Percentiles rank a stretch among this genome's conserved stretches.
These are phyloP conservation scores for Hevea brasiliensis DNA, from an alignment of 345 rosid genomes.

Conservation along the genomic window DNA sequence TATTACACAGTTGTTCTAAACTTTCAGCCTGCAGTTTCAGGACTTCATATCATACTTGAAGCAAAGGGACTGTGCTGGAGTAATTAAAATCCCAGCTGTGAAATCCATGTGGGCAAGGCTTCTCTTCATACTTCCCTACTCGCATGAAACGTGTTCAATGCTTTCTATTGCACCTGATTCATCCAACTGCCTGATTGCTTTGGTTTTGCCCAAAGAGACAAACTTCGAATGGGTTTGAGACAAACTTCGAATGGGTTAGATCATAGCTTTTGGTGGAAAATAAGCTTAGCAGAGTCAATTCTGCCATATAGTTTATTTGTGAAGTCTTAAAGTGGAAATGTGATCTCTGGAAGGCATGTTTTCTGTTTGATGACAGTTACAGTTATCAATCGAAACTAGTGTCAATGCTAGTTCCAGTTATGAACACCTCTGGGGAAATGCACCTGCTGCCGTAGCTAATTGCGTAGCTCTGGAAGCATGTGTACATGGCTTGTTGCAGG, in stretches of 20 bases:
- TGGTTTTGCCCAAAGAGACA: constrained; percentile 89
- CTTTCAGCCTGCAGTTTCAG: constrained; percentile 61
- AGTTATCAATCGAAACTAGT: background rate
- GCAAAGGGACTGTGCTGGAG: constrained; percentile 98
- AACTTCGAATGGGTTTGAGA: constrained; percentile 68
- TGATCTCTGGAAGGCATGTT: background rate
- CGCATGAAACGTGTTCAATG: constrained; percentile 71
- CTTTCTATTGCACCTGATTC: constrained; percentile 58
- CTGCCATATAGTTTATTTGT: background rate
- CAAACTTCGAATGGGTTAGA: constrained; percentile 69
- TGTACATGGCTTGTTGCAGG: background rate
- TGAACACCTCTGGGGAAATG: background rate
- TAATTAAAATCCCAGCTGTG: constrained; percentile 79
- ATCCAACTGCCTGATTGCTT: constrained; percentile 63
- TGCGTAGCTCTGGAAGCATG: too few species aligned
- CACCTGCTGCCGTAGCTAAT: too few species aligned
- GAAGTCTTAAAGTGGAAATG: background rate
- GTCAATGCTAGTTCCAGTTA: background rate
- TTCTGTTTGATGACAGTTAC: background rate
- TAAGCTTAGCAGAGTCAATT: background rate
- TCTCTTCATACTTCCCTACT: constrained; percentile 82
- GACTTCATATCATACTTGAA: constrained; percentile 86
- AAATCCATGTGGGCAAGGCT: constrained; percentile 88
- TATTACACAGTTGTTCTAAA: background rate
- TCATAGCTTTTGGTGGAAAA: background rate